Conservation (phyloP, 2,329 filamentous ascomycete species). For the Akanthomyces uredinophilus region DNA sequence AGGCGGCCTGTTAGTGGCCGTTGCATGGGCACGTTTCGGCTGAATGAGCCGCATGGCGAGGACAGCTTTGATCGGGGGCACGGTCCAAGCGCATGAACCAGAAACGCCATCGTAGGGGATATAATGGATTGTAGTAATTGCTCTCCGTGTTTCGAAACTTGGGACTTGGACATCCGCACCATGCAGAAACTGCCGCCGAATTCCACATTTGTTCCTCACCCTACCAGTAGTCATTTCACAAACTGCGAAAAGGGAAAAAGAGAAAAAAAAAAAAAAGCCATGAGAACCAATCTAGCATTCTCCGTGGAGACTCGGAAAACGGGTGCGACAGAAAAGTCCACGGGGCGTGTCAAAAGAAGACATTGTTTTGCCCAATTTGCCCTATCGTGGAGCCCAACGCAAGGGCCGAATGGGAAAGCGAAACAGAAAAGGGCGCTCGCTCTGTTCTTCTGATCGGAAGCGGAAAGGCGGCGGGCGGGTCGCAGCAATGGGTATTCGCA, state of each 20-base stretch:
- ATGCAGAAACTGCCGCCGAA: background rate
- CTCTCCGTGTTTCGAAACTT: slow-evolving; percentile 9
- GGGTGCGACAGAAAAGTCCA: background rate
- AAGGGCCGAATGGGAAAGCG: slow-evolving; percentile 11
- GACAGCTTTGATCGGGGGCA: background rate
- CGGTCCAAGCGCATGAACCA: slow-evolving; percentile 11
- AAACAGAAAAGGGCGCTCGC: background rate
- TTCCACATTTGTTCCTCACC: slow-evolving; percentile 7
- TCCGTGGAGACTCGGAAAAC: background rate
- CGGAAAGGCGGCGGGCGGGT: slow-evolving; percentile 5
- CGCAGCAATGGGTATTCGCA: background rate
- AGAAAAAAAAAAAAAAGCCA: background rate
- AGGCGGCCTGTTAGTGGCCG: background rate
- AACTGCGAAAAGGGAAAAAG: background rate
- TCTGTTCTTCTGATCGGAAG: slow-evolving; percentile 10
- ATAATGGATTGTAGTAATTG: background rate
- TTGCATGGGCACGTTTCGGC: slow-evolving; percentile 10
- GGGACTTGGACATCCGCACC: background rate
- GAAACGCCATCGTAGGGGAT: slow-evolving; percentile 1
- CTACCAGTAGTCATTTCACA: background rate
- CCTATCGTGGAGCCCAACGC: slow-evolving; percentile 5
- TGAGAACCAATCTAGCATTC: background rate
- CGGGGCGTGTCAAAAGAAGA: background rate
- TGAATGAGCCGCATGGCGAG: slow-evolving; percentile 4
- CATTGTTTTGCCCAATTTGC: background rate